Evolutionary conservation across 116 monocot species (phyloP).

Genomic region (Iris pallida): DNA sequence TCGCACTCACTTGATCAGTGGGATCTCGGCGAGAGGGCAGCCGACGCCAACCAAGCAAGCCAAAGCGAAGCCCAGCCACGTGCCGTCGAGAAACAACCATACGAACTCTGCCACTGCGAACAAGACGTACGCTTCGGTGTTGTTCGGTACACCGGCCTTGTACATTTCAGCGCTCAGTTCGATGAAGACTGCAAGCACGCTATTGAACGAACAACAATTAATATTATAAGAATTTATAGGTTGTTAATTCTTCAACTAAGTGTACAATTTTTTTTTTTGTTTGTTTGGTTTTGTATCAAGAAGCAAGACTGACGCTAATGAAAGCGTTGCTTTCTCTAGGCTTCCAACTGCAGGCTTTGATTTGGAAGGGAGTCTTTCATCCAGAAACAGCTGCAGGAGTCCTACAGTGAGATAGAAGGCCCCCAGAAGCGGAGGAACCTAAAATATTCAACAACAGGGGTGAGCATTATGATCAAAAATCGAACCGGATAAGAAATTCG

Average conservation of each 20-base stretch:
- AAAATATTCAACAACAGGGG: not conserved
- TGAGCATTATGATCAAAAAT: not conserved
- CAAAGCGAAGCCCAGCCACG: constrained; percentile 61
- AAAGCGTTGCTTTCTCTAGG: constrained; percentile 32
- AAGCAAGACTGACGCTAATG: constrained; percentile 41
- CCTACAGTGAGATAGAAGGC: constrained; percentile 63
- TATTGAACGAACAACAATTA: constrained; percentile 7
- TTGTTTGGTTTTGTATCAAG: not conserved
- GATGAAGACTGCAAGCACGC: constrained; percentile 42
- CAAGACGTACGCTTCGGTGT: constrained; percentile 56
- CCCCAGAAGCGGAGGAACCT: constrained; percentile 76
- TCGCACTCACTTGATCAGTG: constrained; percentile 55
- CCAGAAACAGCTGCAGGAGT: constrained; percentile 51
- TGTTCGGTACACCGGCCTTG: constrained; percentile 43
- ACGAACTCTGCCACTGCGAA: constrained; percentile 58
- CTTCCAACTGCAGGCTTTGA: constrained; percentile 29
- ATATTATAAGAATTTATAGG: not conserved
- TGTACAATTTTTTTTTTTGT: not conserved
- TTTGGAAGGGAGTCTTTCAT: constrained; percentile 36
- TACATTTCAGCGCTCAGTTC: constrained; percentile 73
- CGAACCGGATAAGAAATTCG: not conserved
- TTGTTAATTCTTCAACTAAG: not conserved
- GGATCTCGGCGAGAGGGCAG: constrained; percentile 72
- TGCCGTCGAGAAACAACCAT: constrained; percentile 58
- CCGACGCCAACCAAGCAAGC: constrained; percentile 50